A percentile compares a stretch with the other conserved stretches of the same genome.
These are phyloP conservation scores for Evernia prunastri DNA, from an alignment of 495 filamentous ascomycete genomes.

Conservation along the genomic window DNA sequence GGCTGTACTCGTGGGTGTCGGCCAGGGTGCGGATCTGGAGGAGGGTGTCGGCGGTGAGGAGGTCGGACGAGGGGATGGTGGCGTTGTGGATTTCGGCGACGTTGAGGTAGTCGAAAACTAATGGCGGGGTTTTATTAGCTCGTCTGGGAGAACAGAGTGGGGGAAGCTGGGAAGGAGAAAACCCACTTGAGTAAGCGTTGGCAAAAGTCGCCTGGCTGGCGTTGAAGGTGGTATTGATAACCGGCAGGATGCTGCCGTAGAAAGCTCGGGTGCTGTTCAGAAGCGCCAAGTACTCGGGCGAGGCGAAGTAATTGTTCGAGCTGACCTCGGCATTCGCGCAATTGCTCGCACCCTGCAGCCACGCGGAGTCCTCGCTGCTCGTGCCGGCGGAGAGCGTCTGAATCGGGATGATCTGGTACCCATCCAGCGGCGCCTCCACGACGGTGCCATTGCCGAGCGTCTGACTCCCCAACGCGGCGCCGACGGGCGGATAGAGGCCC, in stretches of 20 bases:
- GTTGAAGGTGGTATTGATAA: conserved; percentile 54
- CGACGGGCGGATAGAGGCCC: conserved; percentile 56
- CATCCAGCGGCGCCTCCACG: conserved; percentile 48
- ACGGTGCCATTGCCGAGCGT: conserved; percentile 48
- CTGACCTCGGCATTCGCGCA: conserved; percentile 59
- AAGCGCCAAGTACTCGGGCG: conserved; percentile 49
- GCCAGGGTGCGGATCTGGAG: conserved; percentile 42
- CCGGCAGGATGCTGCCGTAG: conserved; percentile 56
- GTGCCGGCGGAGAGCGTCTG: conserved; percentile 36
- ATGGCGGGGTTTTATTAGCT: neutral
- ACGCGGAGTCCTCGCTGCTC: conserved; percentile 49
- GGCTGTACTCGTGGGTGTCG: conserved; percentile 45
- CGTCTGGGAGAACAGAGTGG: neutral
- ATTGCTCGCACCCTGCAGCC: conserved; percentile 51
- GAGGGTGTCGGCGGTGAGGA: conserved; percentile 34
- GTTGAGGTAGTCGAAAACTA: conserved; percentile 51
- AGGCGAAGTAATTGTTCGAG: conserved; percentile 66
- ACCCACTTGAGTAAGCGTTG: conserved; percentile 60
- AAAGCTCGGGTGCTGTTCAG: conserved; percentile 52
- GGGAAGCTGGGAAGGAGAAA: neutral
- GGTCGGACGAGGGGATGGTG: conserved; percentile 32
- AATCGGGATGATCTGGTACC: conserved; percentile 57
- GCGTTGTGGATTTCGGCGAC: conserved; percentile 50
- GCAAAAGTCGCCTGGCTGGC: conserved; percentile 52
- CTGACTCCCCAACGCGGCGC: conserved; percentile 28